phyloP scores from a whole-genome alignment of 116 monocot species.

The Posidonia oceanica region DNA sequence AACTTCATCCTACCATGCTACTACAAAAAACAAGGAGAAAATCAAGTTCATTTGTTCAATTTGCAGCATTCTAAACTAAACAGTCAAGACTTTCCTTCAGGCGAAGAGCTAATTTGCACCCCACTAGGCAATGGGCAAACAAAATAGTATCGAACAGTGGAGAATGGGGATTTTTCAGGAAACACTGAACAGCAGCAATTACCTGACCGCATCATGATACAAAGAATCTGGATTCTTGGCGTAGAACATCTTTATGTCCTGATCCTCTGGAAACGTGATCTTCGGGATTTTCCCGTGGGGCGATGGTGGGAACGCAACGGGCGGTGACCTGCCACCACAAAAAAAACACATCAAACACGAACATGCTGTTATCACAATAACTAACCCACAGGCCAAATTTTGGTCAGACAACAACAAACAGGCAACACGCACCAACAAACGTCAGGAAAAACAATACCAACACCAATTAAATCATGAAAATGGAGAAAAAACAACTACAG shows the following conservation, averaged over 20 bases:
- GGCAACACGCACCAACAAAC: not conserved
- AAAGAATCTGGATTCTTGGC: slow-evolving; percentile 72
- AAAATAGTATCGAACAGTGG: not conserved
- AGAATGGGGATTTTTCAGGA: not conserved
- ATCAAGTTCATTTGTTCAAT: too few relatives aligned
- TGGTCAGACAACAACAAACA: not conserved
- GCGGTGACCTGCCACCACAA: slow-evolving; percentile 41
- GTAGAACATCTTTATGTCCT: slow-evolving; percentile 46
- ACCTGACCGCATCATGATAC: slow-evolving; percentile 86
- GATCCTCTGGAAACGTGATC: slow-evolving; percentile 47
- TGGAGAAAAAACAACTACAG: not conserved
- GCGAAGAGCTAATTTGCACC: too few relatives aligned
- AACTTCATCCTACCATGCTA: too few relatives aligned
- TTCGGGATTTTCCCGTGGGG: slow-evolving; percentile 55
- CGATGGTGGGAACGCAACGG: slow-evolving; percentile 51
- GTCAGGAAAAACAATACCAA: not conserved
- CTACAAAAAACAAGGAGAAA: too few relatives aligned
- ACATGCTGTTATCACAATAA: not conserved
- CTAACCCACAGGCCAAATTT: not conserved
- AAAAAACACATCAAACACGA: not conserved
- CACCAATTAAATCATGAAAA: not conserved
- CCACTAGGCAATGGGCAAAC: not conserved
- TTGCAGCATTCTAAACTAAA: too few relatives aligned
- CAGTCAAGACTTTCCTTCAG: too few relatives aligned
- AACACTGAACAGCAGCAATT: slow-evolving; percentile 5